These are phyloP conservation scores for Hemerocallis citrina DNA, from an alignment of 106 monocot genomes.

Conservation along the genomic window DNA sequence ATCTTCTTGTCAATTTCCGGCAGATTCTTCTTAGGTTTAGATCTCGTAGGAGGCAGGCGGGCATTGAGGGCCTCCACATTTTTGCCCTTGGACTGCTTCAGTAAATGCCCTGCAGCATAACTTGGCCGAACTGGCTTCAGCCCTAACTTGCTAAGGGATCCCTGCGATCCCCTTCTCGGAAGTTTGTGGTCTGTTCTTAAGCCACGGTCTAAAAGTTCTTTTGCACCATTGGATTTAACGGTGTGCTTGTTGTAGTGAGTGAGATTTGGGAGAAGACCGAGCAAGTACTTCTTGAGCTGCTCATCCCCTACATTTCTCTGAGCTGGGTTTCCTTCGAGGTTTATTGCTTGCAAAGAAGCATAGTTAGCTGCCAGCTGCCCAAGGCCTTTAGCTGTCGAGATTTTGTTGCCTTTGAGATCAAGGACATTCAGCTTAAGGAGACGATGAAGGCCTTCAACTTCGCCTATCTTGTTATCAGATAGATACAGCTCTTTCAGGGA, in stretches of 20 bases:
- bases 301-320: constrained; percentile 73
- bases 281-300: constrained; percentile 51
- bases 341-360: constrained; percentile 48
- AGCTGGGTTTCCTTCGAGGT: constrained; percentile 60
- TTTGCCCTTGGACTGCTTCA: constrained; percentile 13
- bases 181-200: constrained; percentile 21
- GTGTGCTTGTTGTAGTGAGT: constrained; percentile 54
- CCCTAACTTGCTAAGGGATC: constrained; percentile 7
- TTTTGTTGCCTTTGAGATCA: constrained; percentile 56
- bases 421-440: constrained; percentile 59
- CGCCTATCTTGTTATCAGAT: constrained; percentile 77
- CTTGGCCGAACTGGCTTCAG: constrained; percentile 10
- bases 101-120: neutral
- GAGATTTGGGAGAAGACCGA: constrained; percentile 51
- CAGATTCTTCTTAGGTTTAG: constrained; percentile 8
- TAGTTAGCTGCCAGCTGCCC: constrained; percentile 78
- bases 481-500: constrained; percentile 75
- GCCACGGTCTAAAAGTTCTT: constrained; percentile 26
- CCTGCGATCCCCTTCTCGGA: constrained; percentile 6
- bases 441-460: constrained; percentile 78
- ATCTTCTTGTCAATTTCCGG: neutral
- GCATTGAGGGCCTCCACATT: neutral
- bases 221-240: constrained; percentile 28
- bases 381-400: constrained; percentile 56
- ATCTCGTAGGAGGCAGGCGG: neutral